Percentiles rank a stretch among this genome's conserved stretches.
Conservation (phyloP, 257 asterid species). For the Galeopsis tetrahit region DNA sequence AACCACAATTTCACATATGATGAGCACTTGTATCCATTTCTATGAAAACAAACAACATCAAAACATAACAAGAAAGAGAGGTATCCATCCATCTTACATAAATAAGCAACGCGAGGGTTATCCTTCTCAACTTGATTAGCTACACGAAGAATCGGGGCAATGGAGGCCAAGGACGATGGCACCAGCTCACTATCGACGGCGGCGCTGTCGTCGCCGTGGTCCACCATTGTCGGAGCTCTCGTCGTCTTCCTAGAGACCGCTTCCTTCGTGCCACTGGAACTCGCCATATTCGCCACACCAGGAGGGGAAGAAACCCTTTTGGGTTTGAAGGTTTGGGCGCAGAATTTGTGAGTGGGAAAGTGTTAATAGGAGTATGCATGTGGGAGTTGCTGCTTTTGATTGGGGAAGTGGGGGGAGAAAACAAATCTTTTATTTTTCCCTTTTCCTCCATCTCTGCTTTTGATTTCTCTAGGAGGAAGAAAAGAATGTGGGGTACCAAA, state of each 20-base stretch:
- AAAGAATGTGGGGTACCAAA: conserved; percentile 62
- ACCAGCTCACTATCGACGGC: conserved; percentile 89
- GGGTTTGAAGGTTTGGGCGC: conserved; percentile 13
- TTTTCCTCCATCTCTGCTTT: conserved; percentile 32
- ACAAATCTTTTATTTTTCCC: conserved; percentile 20
- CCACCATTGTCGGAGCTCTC: conserved; percentile 69
- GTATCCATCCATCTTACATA: conserved; percentile 54
- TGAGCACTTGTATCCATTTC: conserved; percentile 20
- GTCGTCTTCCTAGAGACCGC: conserved; percentile 57
- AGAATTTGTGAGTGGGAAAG: conserved; percentile 33
- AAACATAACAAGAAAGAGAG: too few species aligned
- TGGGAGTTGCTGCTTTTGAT: conserved; percentile 50
- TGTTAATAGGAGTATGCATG: conserved; percentile 29
- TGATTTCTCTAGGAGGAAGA: conserved; percentile 64
- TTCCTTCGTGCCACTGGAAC: conserved; percentile 83
- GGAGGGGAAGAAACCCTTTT: conserved; percentile 14
- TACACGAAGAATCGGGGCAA: conserved; percentile 92
- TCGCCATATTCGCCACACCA: conserved; percentile 63
- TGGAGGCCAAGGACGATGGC: conserved; percentile 83
- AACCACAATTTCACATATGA: conserved; percentile 14
- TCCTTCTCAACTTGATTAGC: conserved; percentile 84
- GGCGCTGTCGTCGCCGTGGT: conserved; percentile 60
- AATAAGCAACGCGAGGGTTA: conserved; percentile 73
- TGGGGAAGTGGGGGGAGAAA: conserved; percentile 57
- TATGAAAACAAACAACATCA: not conserved